phyloP scores from a whole-genome alignment of 208 protist species.

The Trypanosoma lewisi region DNA sequence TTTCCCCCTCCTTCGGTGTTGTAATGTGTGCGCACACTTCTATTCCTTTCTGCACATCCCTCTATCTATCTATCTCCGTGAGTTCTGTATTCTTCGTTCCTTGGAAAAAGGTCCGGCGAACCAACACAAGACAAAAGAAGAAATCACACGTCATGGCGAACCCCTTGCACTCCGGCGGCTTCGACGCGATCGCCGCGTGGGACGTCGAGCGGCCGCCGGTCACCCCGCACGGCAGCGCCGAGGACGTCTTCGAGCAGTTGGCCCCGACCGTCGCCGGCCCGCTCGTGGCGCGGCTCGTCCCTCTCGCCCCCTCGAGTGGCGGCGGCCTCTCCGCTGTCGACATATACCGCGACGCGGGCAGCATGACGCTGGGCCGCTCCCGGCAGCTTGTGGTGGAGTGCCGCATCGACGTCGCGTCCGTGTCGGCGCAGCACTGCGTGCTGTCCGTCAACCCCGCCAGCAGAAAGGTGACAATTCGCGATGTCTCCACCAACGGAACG shows the following conservation, averaged over 20 bases:
- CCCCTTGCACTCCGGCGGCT: not conserved
- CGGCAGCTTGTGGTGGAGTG: constrained; percentile 60
- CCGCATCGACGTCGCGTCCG: constrained; percentile 50
- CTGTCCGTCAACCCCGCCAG: constrained; percentile 61
- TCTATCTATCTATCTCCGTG: not conserved
- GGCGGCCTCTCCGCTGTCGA: constrained; percentile 28
- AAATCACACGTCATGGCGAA: too few relatives aligned
- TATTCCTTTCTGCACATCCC: too few relatives aligned
- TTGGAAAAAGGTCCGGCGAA: too few relatives aligned
- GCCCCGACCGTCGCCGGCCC: constrained; percentile 62
- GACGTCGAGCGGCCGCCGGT: constrained; percentile 5
- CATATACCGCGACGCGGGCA: constrained; percentile 43
- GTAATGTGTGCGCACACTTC: too few relatives aligned
- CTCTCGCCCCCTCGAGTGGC: constrained; percentile 19
- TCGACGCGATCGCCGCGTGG: constrained; percentile 26
- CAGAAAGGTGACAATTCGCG: constrained; percentile 43
- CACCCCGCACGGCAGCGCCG: constrained; percentile 15
- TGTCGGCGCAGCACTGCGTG: constrained; percentile 76
- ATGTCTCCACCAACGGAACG: constrained; percentile 80
- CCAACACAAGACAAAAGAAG: too few relatives aligned
- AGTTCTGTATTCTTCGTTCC: too few relatives aligned
- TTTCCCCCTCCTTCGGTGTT: too few relatives aligned
- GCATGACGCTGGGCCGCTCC: constrained; percentile 57
- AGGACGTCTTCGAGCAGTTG: constrained; percentile 76
- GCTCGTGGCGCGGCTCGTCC: constrained; percentile 73